A percentile compares a stretch with the other conserved stretches of the same genome.
phyloP scores from a whole-genome alignment of 164 flowering plant genomes.

The Umbilicus rupestris region DNA sequence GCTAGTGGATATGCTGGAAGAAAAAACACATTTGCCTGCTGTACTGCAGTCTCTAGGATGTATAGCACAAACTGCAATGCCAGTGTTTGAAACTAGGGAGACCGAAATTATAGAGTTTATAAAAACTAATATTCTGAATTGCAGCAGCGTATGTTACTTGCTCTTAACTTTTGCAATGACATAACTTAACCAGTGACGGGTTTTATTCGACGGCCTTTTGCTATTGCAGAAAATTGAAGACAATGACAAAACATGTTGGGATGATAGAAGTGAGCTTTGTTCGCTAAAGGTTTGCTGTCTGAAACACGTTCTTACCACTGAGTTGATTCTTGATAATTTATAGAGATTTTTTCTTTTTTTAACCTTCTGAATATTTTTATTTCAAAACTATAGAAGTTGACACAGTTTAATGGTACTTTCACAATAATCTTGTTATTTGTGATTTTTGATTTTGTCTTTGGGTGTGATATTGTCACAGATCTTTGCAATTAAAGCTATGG shows the following conservation, averaged over 20 bases:
- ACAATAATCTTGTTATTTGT: background rate
- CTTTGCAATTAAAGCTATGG: constrained; percentile 73
- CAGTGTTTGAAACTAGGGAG: constrained; percentile 96
- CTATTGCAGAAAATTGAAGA: constrained; percentile 48
- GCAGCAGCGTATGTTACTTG: constrained; percentile 39
- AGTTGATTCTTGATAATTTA: background rate
- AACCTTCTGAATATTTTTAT: background rate
- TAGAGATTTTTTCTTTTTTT: background rate
- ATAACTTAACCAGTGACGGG: background rate
- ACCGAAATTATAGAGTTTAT: constrained; percentile 68
- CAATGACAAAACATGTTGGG: constrained; percentile 40
- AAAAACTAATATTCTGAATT: constrained; percentile 43
- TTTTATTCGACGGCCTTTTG: background rate
- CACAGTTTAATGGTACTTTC: background rate
- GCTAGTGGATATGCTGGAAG: constrained; percentile 89
- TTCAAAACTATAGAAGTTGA: background rate
- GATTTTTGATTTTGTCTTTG: background rate
- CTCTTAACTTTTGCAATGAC: constrained; percentile 1
- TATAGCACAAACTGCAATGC: constrained; percentile 91
- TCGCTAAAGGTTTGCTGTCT: constrained; percentile 61
- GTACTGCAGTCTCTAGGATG: constrained; percentile 92
- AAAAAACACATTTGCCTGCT: constrained; percentile 74
- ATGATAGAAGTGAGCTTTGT: constrained; percentile 79
- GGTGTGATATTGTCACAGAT: constrained; percentile 32
- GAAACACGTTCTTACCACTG: background rate